Percentiles rank a stretch among this genome's conserved stretches.
Evolutionary conservation across 805 yeast genomes (phyloP).

Genomic region (Starmerella potacharoeniae): DNA sequence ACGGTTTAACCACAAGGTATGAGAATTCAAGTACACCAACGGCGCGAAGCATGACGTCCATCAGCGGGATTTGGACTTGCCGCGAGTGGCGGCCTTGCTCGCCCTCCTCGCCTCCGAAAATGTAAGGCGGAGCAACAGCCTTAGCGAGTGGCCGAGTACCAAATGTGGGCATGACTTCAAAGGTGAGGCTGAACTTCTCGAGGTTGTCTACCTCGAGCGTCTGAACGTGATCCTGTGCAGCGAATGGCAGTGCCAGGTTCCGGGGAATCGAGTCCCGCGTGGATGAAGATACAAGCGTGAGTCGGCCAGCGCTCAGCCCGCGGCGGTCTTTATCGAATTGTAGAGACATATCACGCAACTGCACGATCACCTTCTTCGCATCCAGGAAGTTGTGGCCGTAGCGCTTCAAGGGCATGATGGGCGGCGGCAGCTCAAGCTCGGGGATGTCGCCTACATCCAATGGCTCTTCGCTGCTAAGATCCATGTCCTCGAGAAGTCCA

Average conservation of each 20-base stretch:
- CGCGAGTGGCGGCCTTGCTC: slow-evolving; percentile 24
- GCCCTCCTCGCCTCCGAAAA: slow-evolving; percentile 30
- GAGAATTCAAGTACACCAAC: slow-evolving; percentile 71
- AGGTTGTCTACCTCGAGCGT: slow-evolving; percentile 77
- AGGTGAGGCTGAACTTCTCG: slow-evolving; percentile 62
- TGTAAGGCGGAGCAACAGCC: slow-evolving; percentile 60
- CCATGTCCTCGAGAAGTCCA: slow-evolving; percentile 1
- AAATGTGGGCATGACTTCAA: slow-evolving; percentile 86
- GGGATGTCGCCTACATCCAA: slow-evolving; percentile 47
- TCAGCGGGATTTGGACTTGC: slow-evolving; percentile 48
- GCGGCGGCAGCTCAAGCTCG: slow-evolving; percentile 86
- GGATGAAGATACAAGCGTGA: slow-evolving; percentile 62
- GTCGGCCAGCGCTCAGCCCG: slow-evolving; percentile 39
- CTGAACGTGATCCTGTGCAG: slow-evolving; percentile 53
- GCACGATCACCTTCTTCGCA: slow-evolving; percentile 65
- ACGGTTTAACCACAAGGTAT: slow-evolving; percentile 82
- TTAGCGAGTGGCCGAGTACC: slow-evolving; percentile 89
- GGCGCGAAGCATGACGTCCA: slow-evolving; percentile 67
- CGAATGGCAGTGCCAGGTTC: slow-evolving; percentile 66
- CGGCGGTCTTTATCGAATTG: slow-evolving; percentile 35
- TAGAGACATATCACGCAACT: slow-evolving; percentile 41
- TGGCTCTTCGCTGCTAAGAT: slow-evolving; percentile 17
- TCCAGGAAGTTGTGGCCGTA: slow-evolving; percentile 95
- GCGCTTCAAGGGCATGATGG: slow-evolving; percentile 82
- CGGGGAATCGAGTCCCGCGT: slow-evolving; percentile 78